Evolutionary conservation across 2,329 filamentous ascomycete species (phyloP).

Genomic region (Ceratocystis eucalypticola): DNA sequence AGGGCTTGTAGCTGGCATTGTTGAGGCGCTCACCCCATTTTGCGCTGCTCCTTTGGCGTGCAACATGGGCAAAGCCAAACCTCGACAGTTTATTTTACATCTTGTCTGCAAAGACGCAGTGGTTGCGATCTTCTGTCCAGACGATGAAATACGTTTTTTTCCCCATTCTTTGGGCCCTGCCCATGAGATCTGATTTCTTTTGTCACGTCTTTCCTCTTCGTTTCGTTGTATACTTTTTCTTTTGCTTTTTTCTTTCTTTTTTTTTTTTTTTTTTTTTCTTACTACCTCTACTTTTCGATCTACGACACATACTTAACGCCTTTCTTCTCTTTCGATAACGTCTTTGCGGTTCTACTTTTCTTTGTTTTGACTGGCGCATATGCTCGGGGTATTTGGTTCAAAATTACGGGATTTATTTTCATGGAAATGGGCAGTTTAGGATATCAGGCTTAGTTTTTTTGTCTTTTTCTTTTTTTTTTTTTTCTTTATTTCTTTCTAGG

Average conservation of each 20-base stretch:
- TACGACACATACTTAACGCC: slow-evolving; percentile 5
- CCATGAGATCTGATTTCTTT: background rate
- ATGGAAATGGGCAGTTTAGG: background rate
- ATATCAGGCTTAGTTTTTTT: background rate
- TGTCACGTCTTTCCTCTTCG: slow-evolving; percentile 11
- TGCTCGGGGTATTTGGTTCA: slow-evolving; percentile 5
- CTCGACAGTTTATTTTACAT: background rate
- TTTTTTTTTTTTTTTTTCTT: background rate
- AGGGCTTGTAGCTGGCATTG: too few species aligned
- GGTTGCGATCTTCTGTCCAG: background rate
- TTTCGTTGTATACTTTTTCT: slow-evolving; percentile 10
- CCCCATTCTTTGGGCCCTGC: background rate
- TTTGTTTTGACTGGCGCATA: background rate
- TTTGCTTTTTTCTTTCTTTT: background rate
- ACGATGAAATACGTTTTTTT: background rate
- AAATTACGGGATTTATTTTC: background rate
- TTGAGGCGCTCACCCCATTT: too few species aligned
- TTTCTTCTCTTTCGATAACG: background rate
- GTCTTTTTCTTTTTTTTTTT: background rate
- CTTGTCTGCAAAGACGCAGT: background rate
- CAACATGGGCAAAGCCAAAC: too few species aligned
- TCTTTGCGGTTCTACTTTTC: background rate
- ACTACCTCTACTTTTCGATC: slow-evolving; percentile 2
- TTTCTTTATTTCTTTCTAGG: background rate
- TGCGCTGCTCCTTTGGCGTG: too few species aligned